Evolutionary conservation across 768 basidiomycete species (phyloP), one percentile per base, ranked within the genome.

Genomic region (Glaciozyma antarctica): DNA sequence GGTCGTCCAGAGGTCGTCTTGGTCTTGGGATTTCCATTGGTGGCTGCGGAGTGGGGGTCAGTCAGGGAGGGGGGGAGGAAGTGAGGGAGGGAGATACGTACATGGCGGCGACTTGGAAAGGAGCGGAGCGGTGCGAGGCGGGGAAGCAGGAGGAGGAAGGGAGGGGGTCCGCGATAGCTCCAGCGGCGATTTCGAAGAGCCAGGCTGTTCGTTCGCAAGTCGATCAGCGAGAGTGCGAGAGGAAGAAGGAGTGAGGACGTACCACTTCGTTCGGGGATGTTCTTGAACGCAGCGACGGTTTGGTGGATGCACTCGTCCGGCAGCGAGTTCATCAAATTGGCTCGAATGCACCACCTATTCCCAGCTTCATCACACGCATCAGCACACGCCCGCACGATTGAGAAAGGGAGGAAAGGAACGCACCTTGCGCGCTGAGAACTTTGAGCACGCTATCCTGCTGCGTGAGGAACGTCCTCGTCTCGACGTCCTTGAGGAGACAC

Each of bases 401-500:
- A 16, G 45, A 9, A 19, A 55, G 24, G 16, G 51, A 13, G 15
- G n/a, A 24, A 16, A 53, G 24, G 32, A 16, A 26, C 0, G 41
- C 49, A 59, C 52, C 34, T 55, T 60, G 32, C 56, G 58, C 59
- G 41, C 88, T 85, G 61, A 95, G 77, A 12, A 93, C 86, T 76
- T 93, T 90, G 17, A 89, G 89, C 13, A 94, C 86, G 64, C 89
- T 91, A 72, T 91, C 87, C 77, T 94, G 92, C 75, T 95, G 92
- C 73, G 85, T 83, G 68, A 90, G 77, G 76, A 92, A 93, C 57
- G 84, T 87, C 77, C 93, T 88, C 77, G 93, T 92, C 68, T 87
- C 80, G 6, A 95, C 88, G 75, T 94, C 92, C 71, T 92, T 91
- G 58, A 95, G 80, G 60, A 93, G 76, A 72, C 88, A 91, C 51